Percentiles rank a stretch among this genome's conserved stretches.
Evolutionary conservation across 2,329 filamentous ascomycete species (phyloP).

Genomic region (Penicillium sp.): DNA sequence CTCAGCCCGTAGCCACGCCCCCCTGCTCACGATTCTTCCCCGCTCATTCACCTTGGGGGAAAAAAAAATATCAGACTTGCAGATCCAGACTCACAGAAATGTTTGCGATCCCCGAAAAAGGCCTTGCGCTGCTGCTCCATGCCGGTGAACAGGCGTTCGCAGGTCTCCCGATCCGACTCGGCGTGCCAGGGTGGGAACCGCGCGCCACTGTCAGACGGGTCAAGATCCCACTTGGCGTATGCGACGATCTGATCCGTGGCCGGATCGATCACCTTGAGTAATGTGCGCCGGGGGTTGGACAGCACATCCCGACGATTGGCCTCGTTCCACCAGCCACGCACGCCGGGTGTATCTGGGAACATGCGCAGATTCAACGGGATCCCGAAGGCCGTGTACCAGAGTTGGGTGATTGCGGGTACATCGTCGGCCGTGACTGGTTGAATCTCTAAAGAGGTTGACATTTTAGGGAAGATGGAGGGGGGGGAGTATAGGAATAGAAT

Average conservation of each 20-base stretch:
- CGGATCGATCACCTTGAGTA: conserved; percentile 4
- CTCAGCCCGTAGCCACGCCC: no score
- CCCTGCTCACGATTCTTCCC: no score
- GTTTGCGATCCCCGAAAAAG: neutral
- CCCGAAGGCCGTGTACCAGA: conserved; percentile 21
- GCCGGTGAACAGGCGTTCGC: conserved; percentile 12
- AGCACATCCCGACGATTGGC: conserved; percentile 16
- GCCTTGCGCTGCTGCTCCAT: conserved; percentile 8
- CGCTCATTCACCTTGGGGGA: no score
- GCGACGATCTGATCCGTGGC: conserved; percentile 12
- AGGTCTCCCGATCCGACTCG: conserved; percentile 13
- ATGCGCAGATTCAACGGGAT: conserved; percentile 14
- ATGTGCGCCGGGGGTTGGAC: neutral
- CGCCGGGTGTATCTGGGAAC: conserved; percentile 22
- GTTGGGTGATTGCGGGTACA: conserved; percentile 14
- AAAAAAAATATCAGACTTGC: no score
- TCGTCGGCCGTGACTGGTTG: conserved; percentile 14
- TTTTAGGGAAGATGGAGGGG: no score
- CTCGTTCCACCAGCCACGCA: conserved; percentile 21
- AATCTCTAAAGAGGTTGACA: neutral
- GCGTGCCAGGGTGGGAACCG: conserved; percentile 23
- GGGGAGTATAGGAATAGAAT: no score
- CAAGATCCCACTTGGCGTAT: conserved; percentile 24
- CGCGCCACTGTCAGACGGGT: conserved; percentile 15
- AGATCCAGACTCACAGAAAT: neutral